Conservation (phyloP, 1,284 basidiomycete genomes). For the Mycena sp. region DNA sequence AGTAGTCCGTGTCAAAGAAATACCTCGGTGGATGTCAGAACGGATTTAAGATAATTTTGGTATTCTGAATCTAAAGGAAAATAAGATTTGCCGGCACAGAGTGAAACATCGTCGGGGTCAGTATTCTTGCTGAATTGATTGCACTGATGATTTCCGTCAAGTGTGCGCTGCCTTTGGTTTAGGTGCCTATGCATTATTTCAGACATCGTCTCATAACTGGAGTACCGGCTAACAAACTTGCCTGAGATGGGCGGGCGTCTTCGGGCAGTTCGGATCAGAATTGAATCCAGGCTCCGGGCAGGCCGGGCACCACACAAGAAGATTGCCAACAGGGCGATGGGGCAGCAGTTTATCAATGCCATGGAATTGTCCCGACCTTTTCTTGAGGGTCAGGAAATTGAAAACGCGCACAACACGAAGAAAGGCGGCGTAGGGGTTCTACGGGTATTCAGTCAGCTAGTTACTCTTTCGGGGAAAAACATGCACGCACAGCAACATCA, state of each 20-base stretch:
- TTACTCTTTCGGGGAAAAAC: background rate
- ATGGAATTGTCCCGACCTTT: constrained; percentile 28
- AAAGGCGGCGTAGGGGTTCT: constrained; percentile 33
- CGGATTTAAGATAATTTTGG: background rate
- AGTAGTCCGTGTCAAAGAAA: too few species aligned
- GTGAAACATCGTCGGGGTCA: too few species aligned
- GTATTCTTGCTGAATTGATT: too few species aligned
- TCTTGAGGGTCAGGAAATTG: constrained; percentile 11
- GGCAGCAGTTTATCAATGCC: constrained; percentile 24
- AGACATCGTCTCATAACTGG: too few species aligned
- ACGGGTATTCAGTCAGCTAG: background rate
- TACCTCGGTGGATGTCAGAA: background rate
- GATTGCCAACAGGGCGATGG: constrained; percentile 5
- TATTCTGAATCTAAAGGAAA: constrained; percentile 6
- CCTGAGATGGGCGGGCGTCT: background rate
- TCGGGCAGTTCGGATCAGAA: background rate
- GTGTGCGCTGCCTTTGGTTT: too few species aligned
- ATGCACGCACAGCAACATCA: background rate
- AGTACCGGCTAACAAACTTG: background rate
- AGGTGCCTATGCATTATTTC: background rate
- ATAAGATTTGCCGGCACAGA: background rate
- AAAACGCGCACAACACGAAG: constrained; percentile 23
- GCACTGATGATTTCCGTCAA: too few species aligned
- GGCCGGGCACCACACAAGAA: constrained; percentile 17
- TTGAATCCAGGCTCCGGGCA: constrained; percentile 31